These are phyloP conservation scores for Pseudodiploospora longispora DNA, from an alignment of 2,329 filamentous ascomycete genomes.

Conservation along the genomic window DNA sequence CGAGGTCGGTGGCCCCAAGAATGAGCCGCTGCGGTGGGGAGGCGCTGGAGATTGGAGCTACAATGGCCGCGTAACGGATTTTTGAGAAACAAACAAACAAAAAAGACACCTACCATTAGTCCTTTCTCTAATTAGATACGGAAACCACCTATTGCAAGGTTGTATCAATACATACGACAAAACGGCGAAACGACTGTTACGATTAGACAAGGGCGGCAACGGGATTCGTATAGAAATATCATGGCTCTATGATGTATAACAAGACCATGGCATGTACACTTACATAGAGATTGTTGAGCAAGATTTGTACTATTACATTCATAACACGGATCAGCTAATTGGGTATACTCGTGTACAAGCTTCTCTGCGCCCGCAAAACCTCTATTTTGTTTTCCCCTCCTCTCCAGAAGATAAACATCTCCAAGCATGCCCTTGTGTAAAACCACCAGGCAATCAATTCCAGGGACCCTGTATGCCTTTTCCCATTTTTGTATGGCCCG, in stretches of 20 bases:
- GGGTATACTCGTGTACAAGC: too few relatives aligned
- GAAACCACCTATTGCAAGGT: too few relatives aligned
- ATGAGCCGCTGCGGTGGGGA: conserved; percentile 88
- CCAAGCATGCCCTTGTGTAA: too few relatives aligned
- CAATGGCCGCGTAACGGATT: conserved; percentile 92
- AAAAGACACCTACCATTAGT: not conserved
- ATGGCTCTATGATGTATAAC: not conserved
- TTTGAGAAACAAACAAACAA: conserved; percentile 33
- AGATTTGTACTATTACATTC: not conserved
- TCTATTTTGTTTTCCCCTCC: too few relatives aligned
- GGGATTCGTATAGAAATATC: not conserved
- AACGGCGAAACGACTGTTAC: too few relatives aligned
- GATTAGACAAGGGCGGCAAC: not conserved
- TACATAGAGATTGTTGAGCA: not conserved
- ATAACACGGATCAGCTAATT: too few relatives aligned
- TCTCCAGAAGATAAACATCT: too few relatives aligned
- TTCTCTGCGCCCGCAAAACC: too few relatives aligned
- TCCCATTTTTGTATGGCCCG: too few relatives aligned
- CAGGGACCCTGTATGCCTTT: too few relatives aligned
- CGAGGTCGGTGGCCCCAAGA: conserved; percentile 94
- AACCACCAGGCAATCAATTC: too few relatives aligned
- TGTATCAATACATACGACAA: too few relatives aligned
- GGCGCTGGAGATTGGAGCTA: conserved; percentile 75
- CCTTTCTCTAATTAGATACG: not conserved
- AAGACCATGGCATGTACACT: not conserved